A percentile compares a stretch with the other conserved stretches of the same genome.
phyloP scores from a whole-genome alignment of 495 filamentous ascomycete genomes.

The Xylaria intraflava region DNA sequence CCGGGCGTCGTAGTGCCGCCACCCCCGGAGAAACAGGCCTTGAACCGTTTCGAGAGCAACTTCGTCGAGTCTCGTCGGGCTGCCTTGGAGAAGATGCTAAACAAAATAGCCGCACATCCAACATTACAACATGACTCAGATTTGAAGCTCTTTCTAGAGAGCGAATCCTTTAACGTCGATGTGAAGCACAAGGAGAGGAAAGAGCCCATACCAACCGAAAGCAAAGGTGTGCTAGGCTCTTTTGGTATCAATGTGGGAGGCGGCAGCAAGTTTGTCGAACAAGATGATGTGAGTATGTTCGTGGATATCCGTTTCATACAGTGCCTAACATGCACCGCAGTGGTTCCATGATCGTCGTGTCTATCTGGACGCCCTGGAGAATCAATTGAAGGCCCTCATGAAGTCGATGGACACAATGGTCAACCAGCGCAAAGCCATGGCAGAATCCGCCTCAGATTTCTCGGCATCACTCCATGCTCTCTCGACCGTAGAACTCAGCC shows the following conservation, averaged over 20 bases:
- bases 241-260: conserved; percentile 70
- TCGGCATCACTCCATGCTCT: conserved; percentile 85
- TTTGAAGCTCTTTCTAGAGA: conserved; percentile 93
- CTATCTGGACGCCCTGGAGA: conserved; percentile 91
- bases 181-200: conserved; percentile 96
- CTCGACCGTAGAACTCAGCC: conserved; percentile 79
- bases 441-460: conserved; percentile 90
- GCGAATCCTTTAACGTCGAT: conserved; percentile 89
- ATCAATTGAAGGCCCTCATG: conserved; percentile 85
- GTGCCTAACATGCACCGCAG: conserved; percentile 33
- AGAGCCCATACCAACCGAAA: conserved; percentile 78
- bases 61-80: conserved; percentile 89
- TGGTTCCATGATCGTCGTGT: conserved; percentile 97
- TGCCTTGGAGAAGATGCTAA: conserved; percentile 92
- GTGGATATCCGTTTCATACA: neutral
- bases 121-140: conserved; percentile 90
- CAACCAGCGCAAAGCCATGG: conserved; percentile 79
- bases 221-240: conserved; percentile 84
- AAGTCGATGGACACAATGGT: conserved; percentile 93
- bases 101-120: conserved; percentile 85
- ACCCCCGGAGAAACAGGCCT: conserved; percentile 95
- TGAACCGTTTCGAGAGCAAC: conserved; percentile 91
- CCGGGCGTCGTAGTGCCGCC: conserved; percentile 93
- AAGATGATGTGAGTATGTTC: conserved; percentile 75
- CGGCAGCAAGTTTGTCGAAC: conserved; percentile 86